Base-by-base conservation (phyloP, 2,329 filamentous ascomycete species). In the Colletotrichum simmondsii region DNA sequence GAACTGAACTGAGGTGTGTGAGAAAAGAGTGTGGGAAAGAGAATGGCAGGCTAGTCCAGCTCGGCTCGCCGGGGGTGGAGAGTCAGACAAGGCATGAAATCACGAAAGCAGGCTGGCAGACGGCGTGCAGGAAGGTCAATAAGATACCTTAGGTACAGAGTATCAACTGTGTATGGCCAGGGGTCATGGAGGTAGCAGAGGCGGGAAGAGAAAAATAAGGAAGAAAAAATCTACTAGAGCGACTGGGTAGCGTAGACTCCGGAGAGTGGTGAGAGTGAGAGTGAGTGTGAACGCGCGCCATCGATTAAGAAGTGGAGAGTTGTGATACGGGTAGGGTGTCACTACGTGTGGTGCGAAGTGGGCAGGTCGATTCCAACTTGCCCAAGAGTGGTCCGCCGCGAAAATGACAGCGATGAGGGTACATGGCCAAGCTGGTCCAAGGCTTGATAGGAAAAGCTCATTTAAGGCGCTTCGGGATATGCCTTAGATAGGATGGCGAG, bases 81-180 rank as follows among this genome's bases (percentile, higher is more conserved):
- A 57, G 68, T 71, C 22, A 63, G 63, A 72, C 59, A 63, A 68
- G 67, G 68, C 59, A 69, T 65, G 62, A 56, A 63, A 70, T 69
- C 72, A 74, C 72, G 74, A 69, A 75, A 75, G 75, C 68, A 66
- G 73, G 73, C 63, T 71, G 71, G 54, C 52, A 67, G 30, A 75
- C 74, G 73, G 73, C 73, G 65, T 74, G 61, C 71, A 70, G 66
- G 65, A 56, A 54, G 32, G 60, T 60, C 28, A 37, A 42, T 42
- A 37, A 37, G 60, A 42, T 42, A 19, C 37, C 37, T 42, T 6
- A 22, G 42, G 42, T n/a, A 22, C 19, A n/a, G 42, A 49, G 42
- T 22, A 49, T n/a, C 19, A 49, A n/a, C 19, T n/a, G 19, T 49
- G 19, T 22, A 49, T 4, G 42, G 8, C 37, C 61, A 56, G 24